Conservation (phyloP, 345 rosid genomes). For the Barbarea vulgaris region DNA sequence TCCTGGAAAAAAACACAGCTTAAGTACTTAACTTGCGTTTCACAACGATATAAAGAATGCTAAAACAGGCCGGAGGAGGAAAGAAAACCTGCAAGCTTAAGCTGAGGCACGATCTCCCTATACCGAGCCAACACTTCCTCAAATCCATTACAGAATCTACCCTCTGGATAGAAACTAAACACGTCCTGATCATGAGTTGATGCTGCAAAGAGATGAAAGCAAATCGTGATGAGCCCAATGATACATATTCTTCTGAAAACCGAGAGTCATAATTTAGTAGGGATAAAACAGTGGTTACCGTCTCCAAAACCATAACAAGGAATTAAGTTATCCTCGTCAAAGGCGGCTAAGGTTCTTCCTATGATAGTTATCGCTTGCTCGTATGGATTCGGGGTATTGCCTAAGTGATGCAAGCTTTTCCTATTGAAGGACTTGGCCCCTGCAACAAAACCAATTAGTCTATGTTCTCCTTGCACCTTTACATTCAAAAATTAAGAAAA, state of each 20-base stretch:
- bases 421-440: conserved; percentile 74
- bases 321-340: conserved; percentile 92
- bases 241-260: not conserved
- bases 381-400: conserved; percentile 75
- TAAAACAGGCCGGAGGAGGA: conserved; percentile 17
- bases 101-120: conserved; percentile 76
- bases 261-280: not conserved
- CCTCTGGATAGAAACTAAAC: conserved; percentile 77
- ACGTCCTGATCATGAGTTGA: conserved; percentile 97
- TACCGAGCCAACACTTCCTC: conserved; percentile 82
- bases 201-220: conserved; percentile 52
- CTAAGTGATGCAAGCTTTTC: conserved; percentile 77
- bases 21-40: not conserved
- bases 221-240: conserved; percentile 27
- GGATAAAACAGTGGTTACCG: conserved; percentile 48
- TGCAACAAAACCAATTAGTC: conserved; percentile 29
- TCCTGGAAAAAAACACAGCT: conserved; percentile 49
- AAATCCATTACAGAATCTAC: conserved; percentile 77
- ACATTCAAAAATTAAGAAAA: not conserved
- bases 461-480: not conserved
- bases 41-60: conserved; percentile 25
- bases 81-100: conserved; percentile 79
- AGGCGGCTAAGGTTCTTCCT: conserved; percentile 78
- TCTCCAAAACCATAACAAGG: conserved; percentile 99
- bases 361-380: conserved; percentile 90